Base-by-base conservation (phyloP, 352 stramenopile genomes). In the Pythium guiyangense region DNA sequence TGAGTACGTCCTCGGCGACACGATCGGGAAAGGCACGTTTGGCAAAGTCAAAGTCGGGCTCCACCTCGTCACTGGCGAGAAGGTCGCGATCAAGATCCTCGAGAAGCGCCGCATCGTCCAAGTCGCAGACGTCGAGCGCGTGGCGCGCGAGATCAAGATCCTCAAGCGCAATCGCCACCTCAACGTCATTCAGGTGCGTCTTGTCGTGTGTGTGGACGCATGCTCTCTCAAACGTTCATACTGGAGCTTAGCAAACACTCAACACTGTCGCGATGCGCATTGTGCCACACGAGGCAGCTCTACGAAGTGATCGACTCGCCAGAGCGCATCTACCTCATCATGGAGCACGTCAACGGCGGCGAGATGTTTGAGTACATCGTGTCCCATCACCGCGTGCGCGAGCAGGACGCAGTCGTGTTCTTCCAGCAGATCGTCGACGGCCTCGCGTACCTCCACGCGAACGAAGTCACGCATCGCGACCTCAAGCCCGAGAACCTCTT, bases 321-420 rank as follows among this genome's bases (percentile, higher is more conserved):
- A 6, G 80, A 83, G 43, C 69, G 74, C 25, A 97, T 98, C 48
- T 97, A 96, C 51, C 67, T 98, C 4, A 94, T 98, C 59, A 97
- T 97, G 87, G 93, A 98, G 59, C 86, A 91, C 69, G 71, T 89
- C 22, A 88, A 97, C 57, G 86, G 85, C 15, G 88, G 86, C 37
- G 90, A 98, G 60, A 88, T 98, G 71, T 98, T 97, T 62, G 87
- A 97, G 67, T 97, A 97, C 66, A 98, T 98, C 57, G 92, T 98
- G n/a, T 64, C 81, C 6, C 80, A 95, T 52, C 78, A 94, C 43
- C 79, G 84, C 8, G 80, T 97, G 31, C 70, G 83, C 17, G 92
- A 98, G 54, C 49, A 69, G 14, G 73, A 95, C 47, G 88, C 89
- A 6, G 73, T 74, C 8, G 55, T 67, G 34, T 85, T 98, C 50